Evolutionary conservation across 129 eudicot genomes (phyloP).

Genomic region (Escallonia rubra): DNA sequence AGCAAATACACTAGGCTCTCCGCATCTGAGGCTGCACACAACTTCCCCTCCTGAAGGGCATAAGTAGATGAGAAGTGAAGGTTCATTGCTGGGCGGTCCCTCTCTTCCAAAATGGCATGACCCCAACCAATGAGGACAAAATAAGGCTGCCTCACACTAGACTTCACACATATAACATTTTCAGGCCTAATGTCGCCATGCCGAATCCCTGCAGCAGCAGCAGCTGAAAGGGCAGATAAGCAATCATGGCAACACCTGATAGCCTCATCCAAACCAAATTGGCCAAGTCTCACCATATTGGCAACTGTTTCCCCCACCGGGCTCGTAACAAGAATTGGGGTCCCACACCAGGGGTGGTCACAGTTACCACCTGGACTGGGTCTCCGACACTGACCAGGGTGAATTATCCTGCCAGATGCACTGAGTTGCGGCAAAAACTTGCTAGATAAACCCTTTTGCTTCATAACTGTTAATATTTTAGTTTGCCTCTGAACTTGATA

Average conservation of each 20-base stretch:
- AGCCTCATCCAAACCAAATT: slow-evolving; percentile 68
- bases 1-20: slow-evolving; percentile 92
- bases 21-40: slow-evolving; percentile 96
- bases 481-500: slow-evolving; percentile 99
- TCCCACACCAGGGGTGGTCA: slow-evolving; percentile 85
- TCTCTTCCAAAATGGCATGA: slow-evolving; percentile 86
- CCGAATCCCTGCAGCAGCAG: slow-evolving; percentile 65
- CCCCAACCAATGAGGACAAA: slow-evolving; percentile 92
- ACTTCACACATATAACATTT: slow-evolving; percentile 59
- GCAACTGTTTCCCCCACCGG: slow-evolving; percentile 82
- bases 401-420: slow-evolving; percentile 77
- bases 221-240: slow-evolving; percentile 76
- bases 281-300: slow-evolving; percentile 57
- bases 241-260: slow-evolving; percentile 94
- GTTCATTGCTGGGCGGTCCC: slow-evolving; percentile 95
- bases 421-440: slow-evolving; percentile 67
- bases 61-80: slow-evolving; percentile 92
- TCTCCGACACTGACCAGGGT: slow-evolving; percentile 68
- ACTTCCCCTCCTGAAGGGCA: slow-evolving; percentile 93
- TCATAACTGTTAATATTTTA: slow-evolving; percentile 77
- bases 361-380: slow-evolving; percentile 59
- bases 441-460: slow-evolving; percentile 80
- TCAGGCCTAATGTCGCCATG: slow-evolving; percentile 96
- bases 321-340: slow-evolving; percentile 79
- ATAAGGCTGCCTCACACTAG: slow-evolving; percentile 43